Base-by-base conservation (phyloP, 2,329 filamentous ascomycete genomes). In the Arthrobotrys megalospora region DNA sequence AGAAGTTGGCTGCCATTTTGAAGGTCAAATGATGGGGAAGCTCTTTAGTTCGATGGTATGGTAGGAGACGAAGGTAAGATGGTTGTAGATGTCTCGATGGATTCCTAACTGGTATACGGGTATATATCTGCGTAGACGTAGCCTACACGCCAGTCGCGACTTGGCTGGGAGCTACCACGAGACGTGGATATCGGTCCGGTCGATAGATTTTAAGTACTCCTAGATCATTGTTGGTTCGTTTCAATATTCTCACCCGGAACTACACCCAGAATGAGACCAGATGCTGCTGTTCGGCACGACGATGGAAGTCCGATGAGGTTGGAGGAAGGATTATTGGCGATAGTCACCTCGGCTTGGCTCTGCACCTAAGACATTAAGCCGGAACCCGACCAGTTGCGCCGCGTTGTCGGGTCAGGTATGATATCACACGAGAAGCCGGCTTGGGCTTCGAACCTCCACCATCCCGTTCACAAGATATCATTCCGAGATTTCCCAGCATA, bases 1-100 rank as follows among this genome's bases (percentile, higher is more conserved):
- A 99, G 86, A 95, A 99, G 85, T 95, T 97, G 83, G 94, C 93
- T 38, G 95, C 93, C 95, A 97, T 97, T 58, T 50, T 60, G 68
- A 24, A 60, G 28, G 12, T 19, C 32, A 16, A 12, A 21, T 8
- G 58, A n/a, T 60, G 14, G 16, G 63, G 41, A 50, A 32, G 41
- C 21, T 19, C 38, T 19, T 19, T 16, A 47, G 21, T n/a, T 21
- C 43, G 36, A 47, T 16, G 24, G n/a, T 14, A 2, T 36, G 41
- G 24, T 19, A 48, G 24, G 28, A 21, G 43, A 48, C 10, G 19
- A 16, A 21, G 1, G 21, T 3, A 16, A 45, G 16, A 32, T 48
- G 12, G 38, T 6, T 41, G 32, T 21, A 38, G 16, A 58, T 2
- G 16, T 21, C 34, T 14, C 7, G 8, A 21, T 38, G 36, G 21